phyloP scores from a whole-genome alignment of 345 rosid species.

The Eucalyptus curtisii region DNA sequence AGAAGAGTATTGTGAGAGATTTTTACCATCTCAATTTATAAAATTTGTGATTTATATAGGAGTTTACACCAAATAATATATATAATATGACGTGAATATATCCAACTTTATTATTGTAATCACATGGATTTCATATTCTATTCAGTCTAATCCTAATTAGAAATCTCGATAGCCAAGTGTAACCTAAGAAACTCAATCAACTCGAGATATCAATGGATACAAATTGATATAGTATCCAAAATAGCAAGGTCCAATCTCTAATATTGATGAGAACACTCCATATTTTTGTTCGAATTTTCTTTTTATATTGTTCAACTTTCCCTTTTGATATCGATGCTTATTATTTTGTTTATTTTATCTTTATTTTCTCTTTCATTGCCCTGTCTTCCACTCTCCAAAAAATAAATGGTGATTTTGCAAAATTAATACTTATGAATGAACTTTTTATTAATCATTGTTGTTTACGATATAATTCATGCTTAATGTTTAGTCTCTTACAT shows the following conservation, averaged over 20 bases:
- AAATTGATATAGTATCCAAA: not conserved
- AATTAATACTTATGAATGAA: not conserved
- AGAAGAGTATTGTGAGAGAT: no score
- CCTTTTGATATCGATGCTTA: not conserved
- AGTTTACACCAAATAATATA: no score
- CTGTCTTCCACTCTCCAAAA: not conserved
- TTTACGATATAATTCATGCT: not conserved
- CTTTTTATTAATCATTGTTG: not conserved
- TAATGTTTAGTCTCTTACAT: not conserved
- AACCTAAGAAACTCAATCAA: not conserved
- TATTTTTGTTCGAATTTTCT: no score
- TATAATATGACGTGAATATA: no score
- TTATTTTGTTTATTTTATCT: not conserved
- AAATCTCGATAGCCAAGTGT: no score
- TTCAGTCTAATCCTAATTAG: no score
- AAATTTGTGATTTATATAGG: no score
- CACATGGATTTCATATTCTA: no score
- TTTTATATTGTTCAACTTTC: no score
- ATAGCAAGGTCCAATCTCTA: not conserved
- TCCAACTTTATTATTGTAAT: no score
- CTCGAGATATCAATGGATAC: not conserved
- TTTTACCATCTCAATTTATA: no score
- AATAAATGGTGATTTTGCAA: not conserved
- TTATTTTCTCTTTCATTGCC: not conserved
- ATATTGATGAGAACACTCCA: not conserved